Evolutionary conservation across 805 yeast genomes (phyloP), one percentile per base, ranked within the genome.

Genomic region (Saccharomycopsis capsularis): DNA sequence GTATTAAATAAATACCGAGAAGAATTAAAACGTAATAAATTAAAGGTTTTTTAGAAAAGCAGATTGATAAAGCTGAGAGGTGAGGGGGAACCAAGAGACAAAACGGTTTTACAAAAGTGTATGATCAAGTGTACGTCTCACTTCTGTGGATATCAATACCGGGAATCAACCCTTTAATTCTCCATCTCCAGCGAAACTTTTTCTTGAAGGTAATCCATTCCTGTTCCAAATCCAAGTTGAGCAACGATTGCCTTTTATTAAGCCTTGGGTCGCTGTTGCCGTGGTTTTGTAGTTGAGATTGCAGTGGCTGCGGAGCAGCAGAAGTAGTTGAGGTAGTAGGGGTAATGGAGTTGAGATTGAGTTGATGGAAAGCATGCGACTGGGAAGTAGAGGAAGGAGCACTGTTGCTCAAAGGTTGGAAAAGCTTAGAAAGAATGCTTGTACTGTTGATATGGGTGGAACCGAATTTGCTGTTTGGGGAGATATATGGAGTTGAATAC

Each of bases 111-210:
- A n/a, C n/a, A n/a, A n/a, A n/a, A n/a, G n/a, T n/a, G n/a, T n/a
- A n/a, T n/a, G n/a, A n/a, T n/a, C n/a, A n/a, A n/a, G n/a, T 27
- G 13, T 27, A 27, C 13, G 32, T 27, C 13, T 27, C 32, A 27
- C 32, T 13, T 11, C 38, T 34, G 6, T 6, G 18, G 6, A 34
- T 9, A 21, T 30, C 45, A 9, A 42, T 21, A 30, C 60, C 63
- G 15, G 73, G 75, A 13, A 75, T 37, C 11, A 75, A 56, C 1
- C 79, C 79, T 44, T 62, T 65, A 9, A 70, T 54, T 47, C 78
- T 60, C 79, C 80, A 75, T 56, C 78, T 64, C 78, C 78, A 73
- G 50, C 77, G 63, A 18, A 76, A 56, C 55, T 68, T 73, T 46
- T 59, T 63, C 54, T 62, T 66, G 5, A 73, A 71, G 29, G 62